These are phyloP conservation scores for Ceriops zippeliana DNA, from an alignment of 345 rosid genomes.

Conservation along the genomic window DNA sequence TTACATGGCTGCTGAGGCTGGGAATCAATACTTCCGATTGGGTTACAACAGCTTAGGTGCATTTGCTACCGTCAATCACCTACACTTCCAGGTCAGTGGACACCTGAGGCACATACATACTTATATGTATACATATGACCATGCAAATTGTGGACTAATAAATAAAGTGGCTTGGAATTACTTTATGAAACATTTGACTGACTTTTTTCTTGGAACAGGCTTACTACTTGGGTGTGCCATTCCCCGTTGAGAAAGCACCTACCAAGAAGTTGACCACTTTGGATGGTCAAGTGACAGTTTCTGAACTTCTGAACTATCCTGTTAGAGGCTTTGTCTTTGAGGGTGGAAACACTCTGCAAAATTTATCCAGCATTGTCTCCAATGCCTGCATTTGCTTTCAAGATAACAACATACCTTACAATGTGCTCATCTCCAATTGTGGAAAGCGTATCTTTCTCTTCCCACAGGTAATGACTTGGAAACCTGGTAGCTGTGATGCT, in stretches of 20 bases:
- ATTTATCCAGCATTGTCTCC: constrained; percentile 53
- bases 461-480: constrained; percentile 65
- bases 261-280: constrained; percentile 47
- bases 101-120: no score
- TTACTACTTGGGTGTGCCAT: constrained; percentile 68
- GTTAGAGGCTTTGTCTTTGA: constrained; percentile 86
- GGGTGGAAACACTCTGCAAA: constrained; percentile 59
- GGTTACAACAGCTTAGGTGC: constrained; percentile 99
- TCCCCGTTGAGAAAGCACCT: constrained; percentile 86
- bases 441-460: constrained; percentile 73
- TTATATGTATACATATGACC: no score
- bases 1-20: constrained; percentile 79
- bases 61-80: constrained; percentile 97
- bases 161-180: no score
- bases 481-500: neutral
- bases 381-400: constrained; percentile 82
- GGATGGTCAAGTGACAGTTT: constrained; percentile 52
- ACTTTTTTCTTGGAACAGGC: constrained; percentile 44
- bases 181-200: neutral
- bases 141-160: no score
- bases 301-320: constrained; percentile 66
- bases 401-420: constrained; percentile 84
- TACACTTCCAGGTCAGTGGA: constrained; percentile 81
- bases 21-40: constrained; percentile 72
- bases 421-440: constrained; percentile 73